Evolutionary conservation across 352 stramenopile genomes (phyloP).

Genomic region (Globisporangium takayamanum): DNA sequence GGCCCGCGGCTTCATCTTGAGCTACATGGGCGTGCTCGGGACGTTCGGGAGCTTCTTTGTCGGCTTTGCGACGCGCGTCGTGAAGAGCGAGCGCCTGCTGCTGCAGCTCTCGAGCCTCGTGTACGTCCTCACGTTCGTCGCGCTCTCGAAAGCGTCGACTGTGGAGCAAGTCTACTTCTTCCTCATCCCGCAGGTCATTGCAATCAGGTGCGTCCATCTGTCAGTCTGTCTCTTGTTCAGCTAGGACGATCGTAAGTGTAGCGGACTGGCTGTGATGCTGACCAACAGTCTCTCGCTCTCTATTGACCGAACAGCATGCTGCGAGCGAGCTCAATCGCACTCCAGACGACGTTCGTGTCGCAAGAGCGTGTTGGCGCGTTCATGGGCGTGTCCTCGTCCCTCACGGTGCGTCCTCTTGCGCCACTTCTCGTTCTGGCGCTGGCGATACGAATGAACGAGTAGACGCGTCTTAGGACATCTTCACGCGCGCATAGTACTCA

Average conservation of each 20-base stretch:
- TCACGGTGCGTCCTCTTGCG: slow-evolving; percentile 40
- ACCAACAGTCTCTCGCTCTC: neutral
- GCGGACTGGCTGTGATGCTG: neutral
- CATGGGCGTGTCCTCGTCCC: slow-evolving; percentile 73
- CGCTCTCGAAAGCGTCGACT: slow-evolving; percentile 41
- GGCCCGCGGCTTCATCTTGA: slow-evolving; percentile 60
- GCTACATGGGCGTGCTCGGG: slow-evolving; percentile 75
- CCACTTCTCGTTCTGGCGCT: neutral
- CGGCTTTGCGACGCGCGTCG: slow-evolving; percentile 34
- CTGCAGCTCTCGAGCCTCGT: slow-evolving; percentile 57
- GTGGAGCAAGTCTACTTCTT: slow-evolving; percentile 48
- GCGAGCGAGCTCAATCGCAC: slow-evolving; percentile 66
- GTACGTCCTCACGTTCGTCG: slow-evolving; percentile 69
- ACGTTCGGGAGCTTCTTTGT: slow-evolving; percentile 61
- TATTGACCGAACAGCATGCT: slow-evolving; percentile 37
- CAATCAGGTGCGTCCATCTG: slow-evolving; percentile 38
- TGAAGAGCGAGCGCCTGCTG: slow-evolving; percentile 51
- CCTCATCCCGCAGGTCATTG: slow-evolving; percentile 62
- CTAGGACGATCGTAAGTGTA: neutral
- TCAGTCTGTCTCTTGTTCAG: slow-evolving; percentile 1
- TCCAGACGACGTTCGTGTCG: slow-evolving; percentile 67
- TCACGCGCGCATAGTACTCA: neutral
- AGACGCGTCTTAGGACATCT: too few species aligned
- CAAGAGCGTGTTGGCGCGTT: slow-evolving; percentile 67
- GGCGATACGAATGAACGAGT: too few species aligned